Base-by-base conservation (phyloP, 768 basidiomycete species). In the Pilatotrama ljubarskyi region DNA sequence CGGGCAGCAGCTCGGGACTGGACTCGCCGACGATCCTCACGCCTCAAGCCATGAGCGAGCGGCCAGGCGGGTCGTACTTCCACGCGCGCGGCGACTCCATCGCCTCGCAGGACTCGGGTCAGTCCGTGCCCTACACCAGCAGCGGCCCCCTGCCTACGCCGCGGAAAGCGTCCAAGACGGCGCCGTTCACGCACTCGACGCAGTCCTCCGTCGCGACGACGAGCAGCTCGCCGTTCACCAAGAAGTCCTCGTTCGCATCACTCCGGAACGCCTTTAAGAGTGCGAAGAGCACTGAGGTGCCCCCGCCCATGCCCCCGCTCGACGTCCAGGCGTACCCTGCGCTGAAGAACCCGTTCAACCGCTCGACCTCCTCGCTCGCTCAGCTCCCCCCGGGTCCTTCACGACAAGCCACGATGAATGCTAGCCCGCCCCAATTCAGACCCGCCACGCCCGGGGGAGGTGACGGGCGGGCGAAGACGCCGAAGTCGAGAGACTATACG, bases 261-360 rank as follows among this genome's bases (percentile, higher is more conserved):
- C 84, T 94, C 59, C 85, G 90, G 40, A 92, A 92, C 69, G 91
- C 91, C 3, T 93, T 94, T 80, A 93, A 90, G 73, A 83, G 82
- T 44, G 79, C 80, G 55, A 90, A 82, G 67, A 78, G 73, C 54
- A 77, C 71, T 50, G 84, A 87, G n/a, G 61, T 61, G 25, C 76
- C 86, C 6, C 92, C 91, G 22, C 90, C 91, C n/a, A 77, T 93
- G 54, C 92, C 91, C 14, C 75, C 78, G 36, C 72, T 92, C 29
- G 90, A 92, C 55, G 78, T 84, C 51, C 80, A 87, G 51, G 80
- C 78, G 4, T 87, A 91, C 69, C 87, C 88, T 18, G 84, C 82
- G 37, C 74, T 92, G 64, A 90, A 87, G 75, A 90, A 90, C 70
- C 89, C 90, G 0, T 93, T 92, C 75, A 89, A 88, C 71, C 86